A percentile compares a stretch with the other conserved stretches of the same genome.
These are phyloP conservation scores for Pseudopithomyces chartarum DNA, from an alignment of 2,329 filamentous ascomycete genomes.

Conservation along the genomic window DNA sequence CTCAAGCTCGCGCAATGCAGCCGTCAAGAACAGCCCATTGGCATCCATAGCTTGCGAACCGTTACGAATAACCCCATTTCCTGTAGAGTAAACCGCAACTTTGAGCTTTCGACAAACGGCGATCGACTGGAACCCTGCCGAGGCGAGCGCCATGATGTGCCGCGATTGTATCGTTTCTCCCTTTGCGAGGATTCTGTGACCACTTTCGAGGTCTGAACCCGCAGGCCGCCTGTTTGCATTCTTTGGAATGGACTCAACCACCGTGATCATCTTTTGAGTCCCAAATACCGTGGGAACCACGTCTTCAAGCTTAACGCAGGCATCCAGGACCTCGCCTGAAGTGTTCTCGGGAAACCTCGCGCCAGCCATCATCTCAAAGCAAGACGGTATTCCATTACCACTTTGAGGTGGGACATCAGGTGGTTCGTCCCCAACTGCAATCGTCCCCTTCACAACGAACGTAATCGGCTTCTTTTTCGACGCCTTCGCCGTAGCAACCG, in stretches of 20 bases:
- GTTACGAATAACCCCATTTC: slow-evolving; percentile 4
- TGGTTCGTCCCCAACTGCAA: slow-evolving; percentile 6
- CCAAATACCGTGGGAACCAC: slow-evolving; percentile 2
- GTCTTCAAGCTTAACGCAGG: slow-evolving; percentile 14
- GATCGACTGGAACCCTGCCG: slow-evolving; percentile 5
- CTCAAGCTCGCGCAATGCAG: slow-evolving; percentile 11
- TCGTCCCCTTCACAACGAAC: slow-evolving; percentile 11
- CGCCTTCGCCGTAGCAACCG: slow-evolving; percentile 9
- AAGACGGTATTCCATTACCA: slow-evolving; percentile 7
- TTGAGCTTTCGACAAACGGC: slow-evolving; percentile 3
- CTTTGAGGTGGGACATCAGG: background rate
- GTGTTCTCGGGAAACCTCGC: slow-evolving; percentile 10
- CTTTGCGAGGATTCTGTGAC: slow-evolving; percentile 4
- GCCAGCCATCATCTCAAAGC: slow-evolving; percentile 15
- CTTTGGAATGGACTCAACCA: slow-evolving; percentile 6
- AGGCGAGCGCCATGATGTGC: slow-evolving; percentile 13
- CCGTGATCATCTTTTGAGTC: background rate
- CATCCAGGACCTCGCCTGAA: slow-evolving; percentile 4
- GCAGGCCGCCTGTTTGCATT: slow-evolving; percentile 12
- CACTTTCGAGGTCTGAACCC: slow-evolving; percentile 12
- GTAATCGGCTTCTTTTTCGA: slow-evolving; percentile 7
- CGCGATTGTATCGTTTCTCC: slow-evolving; percentile 8
- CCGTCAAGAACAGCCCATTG: slow-evolving; percentile 9
- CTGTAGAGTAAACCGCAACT: slow-evolving; percentile 11
- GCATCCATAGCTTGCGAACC: slow-evolving; percentile 8